Evolutionary conservation across 2,329 filamentous ascomycete species (phyloP), one percentile per base, ranked within the genome.

Genomic region (Thyridium curvatum): DNA sequence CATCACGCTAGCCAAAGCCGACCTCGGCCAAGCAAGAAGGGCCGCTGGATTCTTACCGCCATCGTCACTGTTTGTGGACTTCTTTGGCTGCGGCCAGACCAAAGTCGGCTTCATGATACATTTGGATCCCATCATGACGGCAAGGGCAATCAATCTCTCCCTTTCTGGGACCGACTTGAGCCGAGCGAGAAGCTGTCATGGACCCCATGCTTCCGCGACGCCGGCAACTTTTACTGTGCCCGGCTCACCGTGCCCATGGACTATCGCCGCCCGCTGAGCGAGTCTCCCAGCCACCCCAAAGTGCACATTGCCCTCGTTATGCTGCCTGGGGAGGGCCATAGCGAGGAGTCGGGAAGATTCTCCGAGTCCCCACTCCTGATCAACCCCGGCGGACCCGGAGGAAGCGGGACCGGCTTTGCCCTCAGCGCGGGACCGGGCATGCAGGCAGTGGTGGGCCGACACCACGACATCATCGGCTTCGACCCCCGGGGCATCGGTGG

Each of bases 311-410:
- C 62, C 29, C 46, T 65, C 21, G 42, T 63, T 29, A 49, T 64
- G 42, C 46, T 52, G 13, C 55, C 58, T 4, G 58, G 56, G n/a
- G 41, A 39, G 7, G 47, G 51, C n/a, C 58, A 58, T 31, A 54
- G 51, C 18, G 34, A 50, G 12, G 46, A 53, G 26, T 52, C 53
- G 8, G 44, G 52, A 3, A 48, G 55, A 4, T 59, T 54, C 36
- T 58, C 60, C 10, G 58, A 55, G 36, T 60, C 63, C 0, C 66
- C 68, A 4, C 42, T 71, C 12, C 48, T 71, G 4, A 4, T 70
- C 35, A 71, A 72, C 42, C 67, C 67, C 12, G 69, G 68, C 21
- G 68, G 69, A 0, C 69, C 69, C 2, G 68, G 69, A 14, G 67
- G 65, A 1, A 59, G 60, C 16, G 69, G 68, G 4, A 57, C 59